Evolutionary conservation across 345 rosid species (phyloP).

Genomic region (Toxicodendron radicans): DNA sequence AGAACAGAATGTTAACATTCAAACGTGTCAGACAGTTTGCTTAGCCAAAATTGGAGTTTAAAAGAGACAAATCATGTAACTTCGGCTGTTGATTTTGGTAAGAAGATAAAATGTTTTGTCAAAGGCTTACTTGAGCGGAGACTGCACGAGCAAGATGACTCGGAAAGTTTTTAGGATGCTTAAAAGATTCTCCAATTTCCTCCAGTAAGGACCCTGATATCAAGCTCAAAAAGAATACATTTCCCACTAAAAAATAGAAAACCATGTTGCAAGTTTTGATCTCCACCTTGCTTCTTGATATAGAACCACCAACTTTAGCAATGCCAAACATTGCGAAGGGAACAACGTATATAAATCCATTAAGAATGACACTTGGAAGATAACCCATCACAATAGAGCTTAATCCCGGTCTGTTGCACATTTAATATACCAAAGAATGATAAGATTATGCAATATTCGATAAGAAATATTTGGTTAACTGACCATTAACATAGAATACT

Average conservation of each 20-base stretch:
- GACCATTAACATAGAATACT: neutral
- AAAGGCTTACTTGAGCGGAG: slow-evolving; percentile 68
- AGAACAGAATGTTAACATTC: slow-evolving; percentile 16
- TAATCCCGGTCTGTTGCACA: slow-evolving; percentile 72
- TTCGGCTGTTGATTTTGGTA: no score
- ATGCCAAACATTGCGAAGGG: slow-evolving; percentile 82
- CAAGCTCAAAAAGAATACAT: slow-evolving; percentile 84
- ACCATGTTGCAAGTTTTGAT: slow-evolving; percentile 96
- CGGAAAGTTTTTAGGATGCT: slow-evolving; percentile 71
- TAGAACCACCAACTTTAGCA: slow-evolving; percentile 66
- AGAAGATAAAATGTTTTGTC: neutral
- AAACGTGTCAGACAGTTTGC: slow-evolving; percentile 12
- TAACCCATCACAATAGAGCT: slow-evolving; percentile 85
- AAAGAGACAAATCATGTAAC: neutral
- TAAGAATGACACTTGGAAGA: slow-evolving; percentile 90
- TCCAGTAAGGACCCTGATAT: slow-evolving; percentile 90
- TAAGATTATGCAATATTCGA: neutral
- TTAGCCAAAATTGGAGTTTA: neutral
- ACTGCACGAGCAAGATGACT: slow-evolving; percentile 86
- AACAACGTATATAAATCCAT: slow-evolving; percentile 67
- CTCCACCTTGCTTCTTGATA: slow-evolving; percentile 81
- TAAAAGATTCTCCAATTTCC: slow-evolving; percentile 72
- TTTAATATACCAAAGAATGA: slow-evolving; percentile 17
- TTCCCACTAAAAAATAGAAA: slow-evolving; percentile 87
- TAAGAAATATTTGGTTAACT: no score